These are phyloP conservation scores for Neostapfia colusana DNA, from an alignment of 176 grass and related monocot species.

Conservation along the genomic window DNA sequence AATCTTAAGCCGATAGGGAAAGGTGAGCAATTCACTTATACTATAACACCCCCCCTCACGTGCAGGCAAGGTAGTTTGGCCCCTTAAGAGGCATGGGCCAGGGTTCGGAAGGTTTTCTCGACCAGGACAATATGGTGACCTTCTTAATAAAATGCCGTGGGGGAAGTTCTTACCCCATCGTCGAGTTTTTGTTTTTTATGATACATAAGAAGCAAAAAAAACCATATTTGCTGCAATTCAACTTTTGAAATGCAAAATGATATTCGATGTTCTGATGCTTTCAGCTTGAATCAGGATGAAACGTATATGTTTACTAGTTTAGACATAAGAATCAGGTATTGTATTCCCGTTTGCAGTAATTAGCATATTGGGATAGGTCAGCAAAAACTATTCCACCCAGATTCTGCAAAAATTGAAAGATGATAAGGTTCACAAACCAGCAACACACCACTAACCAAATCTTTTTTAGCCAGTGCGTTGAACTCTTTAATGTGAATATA, in stretches of 20 bases:
- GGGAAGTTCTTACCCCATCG: no score
- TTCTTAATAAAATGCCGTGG: no score
- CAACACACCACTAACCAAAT: constrained; percentile 88
- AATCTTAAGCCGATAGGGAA: no score
- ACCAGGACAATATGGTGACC: no score
- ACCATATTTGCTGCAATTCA: neutral
- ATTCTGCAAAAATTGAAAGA: constrained; percentile 18
- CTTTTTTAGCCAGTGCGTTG: constrained; percentile 96
- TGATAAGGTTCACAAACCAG: constrained; percentile 44
- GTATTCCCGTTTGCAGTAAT: constrained; percentile 16
- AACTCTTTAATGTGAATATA: constrained; percentile 97
- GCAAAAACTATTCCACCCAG: neutral
- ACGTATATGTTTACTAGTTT: constrained; percentile 12
- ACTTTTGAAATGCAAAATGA: constrained; percentile 15
- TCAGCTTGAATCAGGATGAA: constrained; percentile 1
- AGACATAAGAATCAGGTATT: constrained; percentile 22
- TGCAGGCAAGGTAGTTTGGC: no score
- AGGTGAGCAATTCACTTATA: no score
- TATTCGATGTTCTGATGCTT: constrained; percentile 20
- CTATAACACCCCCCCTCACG: no score
- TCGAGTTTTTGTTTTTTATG: no score
- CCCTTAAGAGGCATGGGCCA: no score
- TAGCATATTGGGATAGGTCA: neutral
- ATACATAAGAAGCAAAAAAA: neutral
- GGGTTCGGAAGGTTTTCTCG: no score